Evolutionary conservation across 768 basidiomycete species (phyloP).

Genomic region (Leccinum truebloodii): DNA sequence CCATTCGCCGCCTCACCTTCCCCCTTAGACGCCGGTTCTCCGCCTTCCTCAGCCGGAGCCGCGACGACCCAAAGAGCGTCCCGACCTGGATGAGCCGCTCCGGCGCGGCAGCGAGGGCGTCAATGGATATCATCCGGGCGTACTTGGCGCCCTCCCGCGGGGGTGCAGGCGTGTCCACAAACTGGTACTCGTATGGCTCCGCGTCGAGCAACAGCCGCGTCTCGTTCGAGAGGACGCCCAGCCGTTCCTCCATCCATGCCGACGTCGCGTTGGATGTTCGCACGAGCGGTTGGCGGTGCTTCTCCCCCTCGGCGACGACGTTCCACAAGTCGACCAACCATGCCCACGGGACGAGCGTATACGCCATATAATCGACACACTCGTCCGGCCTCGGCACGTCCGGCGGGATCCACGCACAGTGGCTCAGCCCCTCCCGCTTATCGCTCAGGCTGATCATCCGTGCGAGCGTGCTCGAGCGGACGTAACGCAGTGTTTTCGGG

Average conservation of each 20-base stretch:
- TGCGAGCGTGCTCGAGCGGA: conserved; percentile 50
- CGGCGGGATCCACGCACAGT: conserved; percentile 46
- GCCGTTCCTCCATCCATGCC: conserved; percentile 20
- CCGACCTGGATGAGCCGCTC: conserved; percentile 68
- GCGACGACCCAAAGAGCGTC: conserved; percentile 74
- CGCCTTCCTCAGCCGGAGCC: conserved; percentile 51
- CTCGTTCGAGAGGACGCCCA: conserved; percentile 39
- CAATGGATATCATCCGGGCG: conserved; percentile 6
- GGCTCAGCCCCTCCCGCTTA: conserved; percentile 47
- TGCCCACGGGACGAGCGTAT: conserved; percentile 68
- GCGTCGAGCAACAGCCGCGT: conserved; percentile 52
- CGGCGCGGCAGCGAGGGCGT: conserved; percentile 6
- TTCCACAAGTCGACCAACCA: conserved; percentile 61
- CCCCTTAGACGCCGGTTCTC: conserved; percentile 45
- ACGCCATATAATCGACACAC: conserved; percentile 61
- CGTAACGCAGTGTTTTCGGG: conserved; percentile 57
- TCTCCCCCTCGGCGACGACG: conserved; percentile 24
- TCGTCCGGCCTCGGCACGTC: conserved; percentile 46
- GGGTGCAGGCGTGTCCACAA: conserved; percentile 19
- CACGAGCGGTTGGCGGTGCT: conserved; percentile 41
- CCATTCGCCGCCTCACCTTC: conserved; percentile 56
- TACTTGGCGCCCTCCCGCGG: conserved; percentile 16
- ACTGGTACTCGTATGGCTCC: conserved; percentile 51
- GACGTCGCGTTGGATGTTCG: conserved; percentile 52
- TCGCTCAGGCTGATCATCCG: conserved; percentile 47